These are phyloP conservation scores for Cutaneotrichosporon arboriforme DNA, from an alignment of 1,284 basidiomycete species.

Conservation along the genomic window DNA sequence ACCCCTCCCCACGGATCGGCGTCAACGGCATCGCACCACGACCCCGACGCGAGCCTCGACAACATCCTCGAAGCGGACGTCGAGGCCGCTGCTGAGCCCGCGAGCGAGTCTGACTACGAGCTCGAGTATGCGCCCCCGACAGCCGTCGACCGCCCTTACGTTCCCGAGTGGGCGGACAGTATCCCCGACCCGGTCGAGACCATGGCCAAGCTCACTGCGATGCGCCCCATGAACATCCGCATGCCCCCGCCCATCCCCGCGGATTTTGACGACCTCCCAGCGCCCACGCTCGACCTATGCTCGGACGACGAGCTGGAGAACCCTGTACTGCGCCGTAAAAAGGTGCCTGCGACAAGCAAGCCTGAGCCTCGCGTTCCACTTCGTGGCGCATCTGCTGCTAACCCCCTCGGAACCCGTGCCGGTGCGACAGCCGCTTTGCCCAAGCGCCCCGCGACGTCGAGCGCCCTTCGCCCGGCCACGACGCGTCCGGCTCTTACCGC, in stretches of 20 bases:
- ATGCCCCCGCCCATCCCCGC: neutral
- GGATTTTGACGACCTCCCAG: neutral
- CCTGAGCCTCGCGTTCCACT: neutral
- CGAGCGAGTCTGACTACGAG: conserved; percentile 9
- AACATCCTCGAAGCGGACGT: conserved; percentile 28
- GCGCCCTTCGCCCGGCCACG: neutral
- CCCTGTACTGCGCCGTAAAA: conserved; percentile 5
- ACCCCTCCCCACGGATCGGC: neutral
- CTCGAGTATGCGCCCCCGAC: conserved; percentile 15
- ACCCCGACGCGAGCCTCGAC: conserved; percentile 28
- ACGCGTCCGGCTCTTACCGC: neutral
- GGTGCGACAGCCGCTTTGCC: neutral
- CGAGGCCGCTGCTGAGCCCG: neutral
- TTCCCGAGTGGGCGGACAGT: conserved; percentile 14
- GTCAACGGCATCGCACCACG: neutral
- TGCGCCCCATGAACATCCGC: conserved; percentile 8
- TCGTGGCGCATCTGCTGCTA: neutral
- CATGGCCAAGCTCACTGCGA: conserved; percentile 6
- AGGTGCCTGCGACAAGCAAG: neutral
- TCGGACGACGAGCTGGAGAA: conserved; percentile 13
- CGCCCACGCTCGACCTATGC: conserved; percentile 3
- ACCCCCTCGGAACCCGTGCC: neutral
- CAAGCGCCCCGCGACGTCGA: neutral
- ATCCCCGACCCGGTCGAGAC: conserved; percentile 14
- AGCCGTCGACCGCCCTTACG: conserved; percentile 7